Evolutionary conservation across 2,329 filamentous ascomycete species (phyloP).

Genomic region (Fusarium sp.): DNA sequence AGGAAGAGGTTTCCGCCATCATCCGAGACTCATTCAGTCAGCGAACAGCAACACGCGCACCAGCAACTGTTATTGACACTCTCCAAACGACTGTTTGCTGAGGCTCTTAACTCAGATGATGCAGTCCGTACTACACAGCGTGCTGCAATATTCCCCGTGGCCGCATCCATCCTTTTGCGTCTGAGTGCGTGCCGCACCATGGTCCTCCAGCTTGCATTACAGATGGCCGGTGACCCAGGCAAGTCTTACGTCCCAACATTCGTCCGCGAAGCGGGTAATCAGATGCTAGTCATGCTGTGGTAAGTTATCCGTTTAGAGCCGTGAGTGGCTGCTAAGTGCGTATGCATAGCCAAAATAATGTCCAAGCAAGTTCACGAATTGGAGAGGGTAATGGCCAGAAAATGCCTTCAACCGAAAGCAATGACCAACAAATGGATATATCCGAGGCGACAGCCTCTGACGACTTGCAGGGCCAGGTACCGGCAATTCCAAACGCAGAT

Average conservation of each 20-base stretch:
- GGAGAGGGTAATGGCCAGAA: not conserved
- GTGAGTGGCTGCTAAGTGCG: not conserved
- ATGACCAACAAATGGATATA: too few relatives aligned
- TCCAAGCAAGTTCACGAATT: not conserved
- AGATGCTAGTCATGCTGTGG: slow-evolving; percentile 1
- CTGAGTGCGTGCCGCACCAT: not conserved
- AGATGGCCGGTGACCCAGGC: not conserved
- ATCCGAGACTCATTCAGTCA: not conserved
- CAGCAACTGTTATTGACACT: not conserved
- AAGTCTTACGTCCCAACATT: not conserved
- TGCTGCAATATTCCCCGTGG: not conserved
- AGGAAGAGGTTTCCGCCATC: not conserved
- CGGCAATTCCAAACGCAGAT: not conserved
- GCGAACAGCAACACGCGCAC: not conserved
- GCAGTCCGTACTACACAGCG: not conserved
- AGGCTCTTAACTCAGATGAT: not conserved
- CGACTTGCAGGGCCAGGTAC: not conserved
- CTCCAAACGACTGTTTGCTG: not conserved
- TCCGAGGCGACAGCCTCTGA: not conserved
- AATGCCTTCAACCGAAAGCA: too few relatives aligned
- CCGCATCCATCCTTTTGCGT: not conserved
- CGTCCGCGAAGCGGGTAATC: not conserved
- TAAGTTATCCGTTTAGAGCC: not conserved
- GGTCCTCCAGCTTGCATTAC: not conserved
- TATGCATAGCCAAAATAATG: not conserved